These are phyloP conservation scores for Trametes cinnabarina DNA, from an alignment of 768 basidiomycete species.

Conservation along the genomic window DNA sequence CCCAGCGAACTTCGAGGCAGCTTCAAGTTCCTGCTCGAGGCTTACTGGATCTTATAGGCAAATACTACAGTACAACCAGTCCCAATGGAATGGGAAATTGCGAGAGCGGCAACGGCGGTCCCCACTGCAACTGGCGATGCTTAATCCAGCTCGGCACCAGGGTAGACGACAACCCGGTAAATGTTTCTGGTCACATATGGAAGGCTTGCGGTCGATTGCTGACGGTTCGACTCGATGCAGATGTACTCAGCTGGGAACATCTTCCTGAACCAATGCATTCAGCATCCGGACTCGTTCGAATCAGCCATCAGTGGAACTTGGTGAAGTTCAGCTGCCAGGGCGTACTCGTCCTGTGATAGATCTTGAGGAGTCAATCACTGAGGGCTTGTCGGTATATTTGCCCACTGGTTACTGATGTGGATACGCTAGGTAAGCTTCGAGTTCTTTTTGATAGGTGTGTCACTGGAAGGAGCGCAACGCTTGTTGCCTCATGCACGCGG, in stretches of 20 bases:
- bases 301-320: not conserved
- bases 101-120: not conserved
- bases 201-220: not conserved
- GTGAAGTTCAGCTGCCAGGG: not conserved
- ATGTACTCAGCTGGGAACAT: slow-evolving; percentile 3
- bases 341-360: too few relatives aligned
- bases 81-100: not conserved
- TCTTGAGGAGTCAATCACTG: too few relatives aligned
- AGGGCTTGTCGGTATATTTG: too few relatives aligned
- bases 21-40: too few relatives aligned
- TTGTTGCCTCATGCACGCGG: too few relatives aligned
- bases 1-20: too few relatives aligned
- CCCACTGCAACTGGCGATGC: not conserved
- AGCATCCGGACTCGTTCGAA: not conserved
- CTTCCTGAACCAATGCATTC: slow-evolving; percentile 2
- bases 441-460: too few relatives aligned
- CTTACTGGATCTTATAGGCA: not conserved
- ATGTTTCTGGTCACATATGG: not conserved
- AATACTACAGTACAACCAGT: not conserved
- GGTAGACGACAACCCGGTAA: slow-evolving; percentile 9
- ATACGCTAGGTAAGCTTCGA: too few relatives aligned
- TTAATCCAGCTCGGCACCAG: slow-evolving; percentile 9
- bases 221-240: not conserved
- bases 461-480: too few relatives aligned
- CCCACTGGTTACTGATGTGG: too few relatives aligned